Evolutionary conservation across 2,329 filamentous ascomycete genomes (phyloP).

Genomic region (Penicillium aurantiogriseum): DNA sequence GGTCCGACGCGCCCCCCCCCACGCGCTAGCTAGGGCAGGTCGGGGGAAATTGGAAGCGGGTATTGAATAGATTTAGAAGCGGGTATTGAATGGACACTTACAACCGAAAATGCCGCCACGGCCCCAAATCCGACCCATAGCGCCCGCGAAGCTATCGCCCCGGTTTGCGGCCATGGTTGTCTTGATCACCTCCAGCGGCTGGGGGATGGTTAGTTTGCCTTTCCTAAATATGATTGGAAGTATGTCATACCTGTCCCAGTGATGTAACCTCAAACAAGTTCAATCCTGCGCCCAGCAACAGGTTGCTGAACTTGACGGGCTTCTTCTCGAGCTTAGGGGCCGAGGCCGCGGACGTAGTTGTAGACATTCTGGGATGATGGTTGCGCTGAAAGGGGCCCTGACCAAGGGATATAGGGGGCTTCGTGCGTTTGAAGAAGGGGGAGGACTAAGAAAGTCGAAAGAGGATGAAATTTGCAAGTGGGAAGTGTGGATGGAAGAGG

Average conservation of each 20-base stretch:
- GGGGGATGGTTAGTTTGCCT: constrained; percentile 30
- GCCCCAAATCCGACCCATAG: constrained; percentile 84
- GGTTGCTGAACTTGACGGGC: constrained; percentile 99
- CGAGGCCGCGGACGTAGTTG: constrained; percentile 51
- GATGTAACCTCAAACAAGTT: constrained; percentile 89
- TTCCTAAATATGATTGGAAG: neutral
- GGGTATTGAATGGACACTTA: constrained; percentile 51
- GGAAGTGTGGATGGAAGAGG: constrained; percentile 17
- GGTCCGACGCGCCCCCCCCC: constrained; percentile 9
- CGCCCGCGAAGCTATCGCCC: constrained; percentile 76
- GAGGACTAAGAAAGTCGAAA: constrained; percentile 17
- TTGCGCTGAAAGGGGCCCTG: constrained; percentile 72
- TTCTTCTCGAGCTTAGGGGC: constrained; percentile 84
- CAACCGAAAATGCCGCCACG: constrained; percentile 92
- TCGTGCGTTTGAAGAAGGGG: constrained; percentile 62
- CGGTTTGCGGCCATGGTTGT: constrained; percentile 99
- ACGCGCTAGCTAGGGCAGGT: constrained; percentile 14
- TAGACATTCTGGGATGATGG: constrained; percentile 57
- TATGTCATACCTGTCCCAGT: constrained; percentile 59
- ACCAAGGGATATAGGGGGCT: constrained; percentile 94
- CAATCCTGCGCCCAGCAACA: constrained; percentile 88
- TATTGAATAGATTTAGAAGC: constrained; percentile 6
- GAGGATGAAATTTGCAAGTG: constrained; percentile 14
- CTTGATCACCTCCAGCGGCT: constrained; percentile 98
- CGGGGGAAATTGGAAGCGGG: constrained; percentile 16